These are phyloP conservation scores for Psilocybe cubensis DNA, from an alignment of 768 basidiomycete species.

Conservation along the genomic window DNA sequence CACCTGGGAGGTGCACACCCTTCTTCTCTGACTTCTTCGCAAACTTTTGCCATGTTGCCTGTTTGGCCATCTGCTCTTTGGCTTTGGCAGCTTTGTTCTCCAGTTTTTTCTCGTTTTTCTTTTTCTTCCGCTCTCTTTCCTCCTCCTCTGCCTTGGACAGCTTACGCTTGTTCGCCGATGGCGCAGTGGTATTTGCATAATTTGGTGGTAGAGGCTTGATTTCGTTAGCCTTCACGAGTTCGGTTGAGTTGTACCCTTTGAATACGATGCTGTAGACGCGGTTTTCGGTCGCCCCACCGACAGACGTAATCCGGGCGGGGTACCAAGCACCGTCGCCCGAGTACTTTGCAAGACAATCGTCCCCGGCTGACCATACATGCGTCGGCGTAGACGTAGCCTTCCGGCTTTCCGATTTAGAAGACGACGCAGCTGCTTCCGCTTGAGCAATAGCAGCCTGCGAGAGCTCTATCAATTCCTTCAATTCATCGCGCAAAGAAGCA, in stretches of 20 bases:
- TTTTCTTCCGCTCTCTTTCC: constrained; percentile 88
- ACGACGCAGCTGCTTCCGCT: constrained; percentile 57
- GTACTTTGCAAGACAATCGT: constrained; percentile 87
- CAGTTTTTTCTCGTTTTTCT: constrained; percentile 93
- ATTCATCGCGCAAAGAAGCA: constrained; percentile 70
- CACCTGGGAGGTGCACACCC: constrained; percentile 87
- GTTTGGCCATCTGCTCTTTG: constrained; percentile 84
- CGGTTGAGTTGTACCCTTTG: constrained; percentile 91
- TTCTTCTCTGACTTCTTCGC: constrained; percentile 94
- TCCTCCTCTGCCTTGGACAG: constrained; percentile 81
- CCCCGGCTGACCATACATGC: constrained; percentile 76
- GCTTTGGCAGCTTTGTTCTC: constrained; percentile 85
- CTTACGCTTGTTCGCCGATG: constrained; percentile 73
- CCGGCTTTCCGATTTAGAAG: constrained; percentile 62
- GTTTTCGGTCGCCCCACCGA: constrained; percentile 82
- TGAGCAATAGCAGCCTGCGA: constrained; percentile 74
- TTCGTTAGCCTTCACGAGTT: constrained; percentile 74
- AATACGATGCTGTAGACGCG: constrained; percentile 89
- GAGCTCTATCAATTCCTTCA: constrained; percentile 83
- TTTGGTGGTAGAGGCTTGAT: constrained; percentile 71
- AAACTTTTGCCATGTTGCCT: constrained; percentile 93
- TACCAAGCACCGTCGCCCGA: constrained; percentile 86
- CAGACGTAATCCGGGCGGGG: constrained; percentile 83
- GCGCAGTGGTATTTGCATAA: constrained; percentile 45
- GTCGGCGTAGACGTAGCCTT: constrained; percentile 56